These are phyloP conservation scores for Mortierella sp. DNA, from an alignment of 371 early-diverging fungal genomes.

Conservation along the genomic window DNA sequence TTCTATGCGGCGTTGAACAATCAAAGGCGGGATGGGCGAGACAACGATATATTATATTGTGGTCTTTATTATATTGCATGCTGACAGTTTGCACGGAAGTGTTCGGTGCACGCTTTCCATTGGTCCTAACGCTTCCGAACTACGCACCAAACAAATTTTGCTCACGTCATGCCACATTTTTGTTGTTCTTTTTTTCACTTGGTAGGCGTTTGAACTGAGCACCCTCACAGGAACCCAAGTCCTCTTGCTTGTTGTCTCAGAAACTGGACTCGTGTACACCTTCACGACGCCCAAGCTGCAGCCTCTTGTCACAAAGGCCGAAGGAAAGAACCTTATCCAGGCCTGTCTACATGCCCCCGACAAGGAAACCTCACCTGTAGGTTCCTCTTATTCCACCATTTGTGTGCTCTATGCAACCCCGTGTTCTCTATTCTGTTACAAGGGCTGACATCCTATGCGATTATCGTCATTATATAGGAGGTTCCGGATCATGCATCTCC, in stretches of 20 bases:
- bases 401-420: no score
- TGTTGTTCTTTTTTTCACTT: not conserved
- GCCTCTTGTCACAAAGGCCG: slow-evolving; percentile 94
- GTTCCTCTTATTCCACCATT: not conserved
- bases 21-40: not conserved
- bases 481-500: slow-evolving; percentile 14
- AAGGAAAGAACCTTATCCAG: slow-evolving; percentile 96
- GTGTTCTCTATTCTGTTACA: no score
- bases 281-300: slow-evolving; percentile 98
- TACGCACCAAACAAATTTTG: not conserved
- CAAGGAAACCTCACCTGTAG: slow-evolving; percentile 55
- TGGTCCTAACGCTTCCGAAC: slow-evolving; percentile 3
- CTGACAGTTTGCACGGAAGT: not conserved
- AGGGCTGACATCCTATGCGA: not conserved
- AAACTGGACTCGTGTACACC: slow-evolving; percentile 99
- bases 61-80: not conserved
- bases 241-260: slow-evolving; percentile 95
- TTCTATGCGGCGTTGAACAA: not conserved
- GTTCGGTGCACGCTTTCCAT: slow-evolving; percentile 8
- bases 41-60: slow-evolving; percentile 7
- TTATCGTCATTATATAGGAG: not conserved
- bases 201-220: slow-evolving; percentile 94
- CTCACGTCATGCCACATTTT: slow-evolving; percentile 10
- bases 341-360: slow-evolving; percentile 94
- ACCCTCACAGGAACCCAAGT: slow-evolving; percentile 98